Evolutionary conservation across 768 basidiomycete species (phyloP), one percentile per base, ranked within the genome.

Genomic region (Galerina marginata): DNA sequence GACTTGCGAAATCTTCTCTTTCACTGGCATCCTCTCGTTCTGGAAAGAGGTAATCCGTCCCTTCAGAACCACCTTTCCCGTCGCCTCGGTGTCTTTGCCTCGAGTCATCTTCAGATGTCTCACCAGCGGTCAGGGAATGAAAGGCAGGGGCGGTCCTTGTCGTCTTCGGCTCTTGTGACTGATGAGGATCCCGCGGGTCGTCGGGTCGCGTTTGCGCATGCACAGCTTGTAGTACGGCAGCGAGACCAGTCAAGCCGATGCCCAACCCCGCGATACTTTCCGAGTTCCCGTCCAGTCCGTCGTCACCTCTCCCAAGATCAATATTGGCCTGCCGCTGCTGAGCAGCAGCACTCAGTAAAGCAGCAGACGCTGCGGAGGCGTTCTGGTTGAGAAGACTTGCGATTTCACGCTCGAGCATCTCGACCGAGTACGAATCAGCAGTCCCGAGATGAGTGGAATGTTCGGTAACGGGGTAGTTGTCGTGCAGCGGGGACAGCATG

Each of bases 191-290:
- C 4, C 60, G 62, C 55, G 74, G 76, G 64, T 79, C 76, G 61
- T 81, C 80, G 55, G 78, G 79, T 54, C 81, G 78, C 39, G 75
- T 72, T 36, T 82, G 86, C 4, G 86, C 86, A 51, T 91, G 88
- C 9, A 88, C 92, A 54, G 90, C 91, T 63, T 92, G 90, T 33
- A 93, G 77, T 64, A 92, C 88, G 49, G 90, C 91, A n/a, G 88
- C 90, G 49, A 93, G 83, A 4, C 86, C 83, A 63, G 79, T 84
- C 43, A 91, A 71, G 67, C 83, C 84, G 45, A 89, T 75, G 38
- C 82, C 81, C n/a, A 88, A 73, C 49, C 81, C 79, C 9, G 76
- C 65, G 43, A 79, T 74, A 54, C 63, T 65, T 36, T 77, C 79
- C 36, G 71, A 62, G 20, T 46, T 53, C 39, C 51, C 69, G 66